These are phyloP conservation scores for Kwoniella dejecticola DNA, from an alignment of 768 basidiomycete species.

Conservation along the genomic window DNA sequence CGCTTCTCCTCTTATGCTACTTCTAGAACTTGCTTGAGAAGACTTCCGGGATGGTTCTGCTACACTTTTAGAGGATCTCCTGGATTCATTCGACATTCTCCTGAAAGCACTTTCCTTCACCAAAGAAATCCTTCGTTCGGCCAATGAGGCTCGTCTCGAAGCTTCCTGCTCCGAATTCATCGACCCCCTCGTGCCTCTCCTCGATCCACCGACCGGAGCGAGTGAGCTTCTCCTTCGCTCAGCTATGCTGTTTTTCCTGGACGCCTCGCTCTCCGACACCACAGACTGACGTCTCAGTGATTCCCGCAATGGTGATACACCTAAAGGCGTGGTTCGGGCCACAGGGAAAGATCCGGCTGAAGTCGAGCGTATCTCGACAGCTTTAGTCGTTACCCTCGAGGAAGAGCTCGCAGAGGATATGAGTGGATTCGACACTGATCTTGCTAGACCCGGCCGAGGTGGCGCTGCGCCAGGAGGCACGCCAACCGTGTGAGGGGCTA, in stretches of 20 bases:
- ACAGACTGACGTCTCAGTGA: constrained; percentile 36
- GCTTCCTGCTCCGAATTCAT: constrained; percentile 9
- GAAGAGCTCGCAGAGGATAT: constrained; percentile 17
- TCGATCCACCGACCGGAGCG: background rate
- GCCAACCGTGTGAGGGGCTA: constrained; percentile 21
- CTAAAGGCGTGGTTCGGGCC: constrained; percentile 29
- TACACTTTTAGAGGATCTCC: constrained; percentile 4
- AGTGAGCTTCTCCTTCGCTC: constrained; percentile 18
- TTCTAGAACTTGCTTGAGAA: background rate
- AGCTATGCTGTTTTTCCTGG: constrained; percentile 18
- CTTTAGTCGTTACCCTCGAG: background rate
- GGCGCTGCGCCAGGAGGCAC: constrained; percentile 36
- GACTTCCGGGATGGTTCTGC: background rate
- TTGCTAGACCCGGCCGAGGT: constrained; percentile 32
- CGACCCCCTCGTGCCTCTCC: background rate
- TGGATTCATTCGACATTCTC: constrained; percentile 9
- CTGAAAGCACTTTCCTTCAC: constrained; percentile 21
- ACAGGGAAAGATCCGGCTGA: constrained; percentile 33
- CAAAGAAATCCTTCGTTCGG: constrained; percentile 23
- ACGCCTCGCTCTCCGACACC: constrained; percentile 26
- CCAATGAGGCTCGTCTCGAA: constrained; percentile 9
- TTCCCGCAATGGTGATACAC: constrained; percentile 35
- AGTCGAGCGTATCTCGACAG: constrained; percentile 10
- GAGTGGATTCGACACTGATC: constrained; percentile 36
- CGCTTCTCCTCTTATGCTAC: background rate